Base-by-base conservation (phyloP, 2,329 filamentous ascomycete species). In the Colletotrichum lindemuthianum region DNA sequence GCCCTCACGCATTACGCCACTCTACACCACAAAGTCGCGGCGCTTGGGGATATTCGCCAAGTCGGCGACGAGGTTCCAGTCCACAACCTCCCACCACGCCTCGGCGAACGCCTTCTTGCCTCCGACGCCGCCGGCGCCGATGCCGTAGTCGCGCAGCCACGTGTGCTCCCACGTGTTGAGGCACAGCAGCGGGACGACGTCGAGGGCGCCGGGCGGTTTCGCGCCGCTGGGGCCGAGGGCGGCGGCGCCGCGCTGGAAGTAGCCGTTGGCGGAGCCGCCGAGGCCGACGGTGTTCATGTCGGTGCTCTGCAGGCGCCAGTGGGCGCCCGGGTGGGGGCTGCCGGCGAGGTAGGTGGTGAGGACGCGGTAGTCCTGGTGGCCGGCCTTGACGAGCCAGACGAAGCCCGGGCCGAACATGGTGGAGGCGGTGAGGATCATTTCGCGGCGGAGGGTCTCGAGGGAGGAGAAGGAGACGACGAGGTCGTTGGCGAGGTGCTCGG, bases 381-480 rank as follows among this genome's bases (percentile, higher is more conserved):
- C 77, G 70, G 72, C 75, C 78, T 88, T 87, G 73, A 97, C 92
- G 67, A 99, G 89, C 96, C 96, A 99, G 75, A 98, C 91, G 80
- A 96, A 98, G 69, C 96, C 96, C 0, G 95, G 94, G 59, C 95
- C 96, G 81, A 99, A 98, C 93, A 98, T 97, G 80, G 89, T 86
- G 70, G 88, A 84, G 63, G 95, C 95, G 44, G 91, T 96, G 69
- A 89, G 82, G 73, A 96, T 78, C 78, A 99, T 89, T 75, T 96
- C 92, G 71, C 85, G 84, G 74, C 89, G 89, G 64, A 99, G 88
- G 36, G 91, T 94, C 69, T 96, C 91, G 71, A 96, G 82, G 71
- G 90, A 93, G 74, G 91, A 90, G 82, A 97, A 98, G 72, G 88
- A 88, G 69, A 82, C 79, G 72, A 86, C 82, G 70, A 98, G 87